Percentiles rank a stretch among this genome's conserved stretches.
These are phyloP conservation scores for Cytospora schulzeri DNA, from an alignment of 2,329 filamentous ascomycete species.

Conservation along the genomic window DNA sequence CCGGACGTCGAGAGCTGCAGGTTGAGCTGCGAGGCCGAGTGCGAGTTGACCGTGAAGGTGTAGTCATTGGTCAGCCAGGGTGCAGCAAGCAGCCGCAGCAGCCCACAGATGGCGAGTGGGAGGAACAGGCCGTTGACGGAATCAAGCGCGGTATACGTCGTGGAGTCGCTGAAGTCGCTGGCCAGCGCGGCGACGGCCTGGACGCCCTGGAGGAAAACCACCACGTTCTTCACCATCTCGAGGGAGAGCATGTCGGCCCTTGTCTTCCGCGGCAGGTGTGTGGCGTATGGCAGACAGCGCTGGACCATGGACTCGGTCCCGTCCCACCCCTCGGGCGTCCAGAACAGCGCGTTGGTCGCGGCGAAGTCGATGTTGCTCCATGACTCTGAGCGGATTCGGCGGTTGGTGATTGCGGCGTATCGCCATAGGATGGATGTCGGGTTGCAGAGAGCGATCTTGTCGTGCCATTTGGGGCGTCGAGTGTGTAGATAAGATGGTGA, in stretches of 20 bases:
- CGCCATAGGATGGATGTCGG: constrained; percentile 2
- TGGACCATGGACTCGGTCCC: neutral
- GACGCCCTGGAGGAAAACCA: neutral
- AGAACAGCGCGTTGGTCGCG: constrained; percentile 4
- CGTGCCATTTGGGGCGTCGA: constrained; percentile 3
- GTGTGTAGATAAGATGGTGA: neutral
- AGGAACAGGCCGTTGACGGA: neutral
- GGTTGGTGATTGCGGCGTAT: constrained; percentile 8
- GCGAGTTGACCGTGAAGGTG: neutral
- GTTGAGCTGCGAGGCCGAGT: neutral
- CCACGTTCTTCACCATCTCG: constrained; percentile 3
- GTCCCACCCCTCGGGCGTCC: neutral
- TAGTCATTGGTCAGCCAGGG: constrained; percentile 1
- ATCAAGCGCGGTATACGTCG: neutral
- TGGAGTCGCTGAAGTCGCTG: neutral
- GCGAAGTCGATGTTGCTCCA: neutral
- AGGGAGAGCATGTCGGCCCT: neutral
- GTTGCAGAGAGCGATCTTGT: neutral
- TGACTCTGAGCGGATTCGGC: neutral
- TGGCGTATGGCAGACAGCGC: neutral
- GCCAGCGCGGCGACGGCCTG: neutral
- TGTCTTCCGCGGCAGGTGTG: neutral
- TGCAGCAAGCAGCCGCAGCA: neutral
- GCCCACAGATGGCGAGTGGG: neutral
- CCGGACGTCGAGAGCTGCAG: neutral